These are phyloP conservation scores for Verbena officinalis DNA, from an alignment of 257 asterid genomes.

Conservation along the genomic window DNA sequence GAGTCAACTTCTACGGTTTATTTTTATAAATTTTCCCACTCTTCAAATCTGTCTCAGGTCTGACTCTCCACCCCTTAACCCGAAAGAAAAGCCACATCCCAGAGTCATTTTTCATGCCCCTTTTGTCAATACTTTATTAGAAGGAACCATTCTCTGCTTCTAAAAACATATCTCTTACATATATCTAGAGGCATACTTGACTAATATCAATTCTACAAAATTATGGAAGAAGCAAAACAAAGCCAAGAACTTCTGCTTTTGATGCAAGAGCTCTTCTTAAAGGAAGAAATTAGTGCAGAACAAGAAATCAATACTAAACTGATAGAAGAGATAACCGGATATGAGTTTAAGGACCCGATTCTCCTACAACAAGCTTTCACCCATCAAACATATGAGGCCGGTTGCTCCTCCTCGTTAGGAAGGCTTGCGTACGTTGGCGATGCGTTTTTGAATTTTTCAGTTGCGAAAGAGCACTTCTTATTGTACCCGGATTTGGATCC, in stretches of 20 bases:
- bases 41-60: background rate
- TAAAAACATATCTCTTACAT: too few relatives aligned
- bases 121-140: background rate
- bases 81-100: too few relatives aligned
- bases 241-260: background rate
- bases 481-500: constrained; percentile 38
- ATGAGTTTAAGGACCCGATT: constrained; percentile 36
- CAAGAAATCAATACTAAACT: background rate
- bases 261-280: background rate
- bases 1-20: background rate
- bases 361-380: constrained; percentile 49
- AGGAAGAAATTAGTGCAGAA: background rate
- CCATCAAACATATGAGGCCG: constrained; percentile 30
- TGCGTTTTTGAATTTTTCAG: constrained; percentile 30
- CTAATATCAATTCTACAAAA: too few relatives aligned
- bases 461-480: constrained; percentile 28
- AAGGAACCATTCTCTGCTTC: too few relatives aligned
- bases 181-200: too few relatives aligned
- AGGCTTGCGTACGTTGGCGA: constrained; percentile 55
- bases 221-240: background rate
- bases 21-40: background rate
- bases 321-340: constrained; percentile 26
- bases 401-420: constrained; percentile 30
- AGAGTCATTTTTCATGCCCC: background rate
- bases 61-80: background rate